Base-by-base conservation (phyloP, 768 basidiomycete genomes). In the Kwoniella shandongensis region DNA sequence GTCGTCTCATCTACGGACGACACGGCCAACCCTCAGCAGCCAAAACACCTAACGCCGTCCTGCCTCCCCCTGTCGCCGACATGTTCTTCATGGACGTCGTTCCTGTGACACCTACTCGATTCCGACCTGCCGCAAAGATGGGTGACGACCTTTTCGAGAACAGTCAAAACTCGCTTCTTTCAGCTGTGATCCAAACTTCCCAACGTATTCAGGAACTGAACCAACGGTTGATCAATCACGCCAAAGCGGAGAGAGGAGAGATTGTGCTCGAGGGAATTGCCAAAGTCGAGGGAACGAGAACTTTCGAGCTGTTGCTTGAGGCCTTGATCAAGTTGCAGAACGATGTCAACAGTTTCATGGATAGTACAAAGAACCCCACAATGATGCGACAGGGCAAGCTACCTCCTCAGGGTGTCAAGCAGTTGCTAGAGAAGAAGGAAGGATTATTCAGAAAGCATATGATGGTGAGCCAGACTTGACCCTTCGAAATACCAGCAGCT, bases 371-470 rank as follows among this genome's bases (percentile, higher is more conserved):
- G 79, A 97, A 98, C 70, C 91, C 94, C 5, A 80, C 85, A 30
- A 82, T 85, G n/a, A 79, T 89, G 56, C 82, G 88, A 49, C 86
- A 88, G 70, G 96, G 94, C 2, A 91, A 91, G 71, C 80, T 89
- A 18, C 92, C 93, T 26, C 92, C 93, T 30, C 81, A 86, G 41
- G 96, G 96, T 62, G 85, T 99, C 62, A 99, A 98, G 81, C 94
- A 99, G 77, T 84, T 88, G 12, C 78, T 99, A 67, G 96, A 99
- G 80, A 99, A 98, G 83, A 99, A 99, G 78, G 96, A 98, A 63
- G 96, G 96, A 42, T 75, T 99, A 46, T 99, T 99, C 82, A 82
- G 96, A 56, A 96, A 93, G 78, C 86, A 99, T 72, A 98, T 99
- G 96, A 99, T 99, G 96, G 93, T 91, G 56, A 54, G 83, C 39